Evolutionary conservation across 441 rosid genomes (phyloP).

Genomic region (Populus hybrid): DNA sequence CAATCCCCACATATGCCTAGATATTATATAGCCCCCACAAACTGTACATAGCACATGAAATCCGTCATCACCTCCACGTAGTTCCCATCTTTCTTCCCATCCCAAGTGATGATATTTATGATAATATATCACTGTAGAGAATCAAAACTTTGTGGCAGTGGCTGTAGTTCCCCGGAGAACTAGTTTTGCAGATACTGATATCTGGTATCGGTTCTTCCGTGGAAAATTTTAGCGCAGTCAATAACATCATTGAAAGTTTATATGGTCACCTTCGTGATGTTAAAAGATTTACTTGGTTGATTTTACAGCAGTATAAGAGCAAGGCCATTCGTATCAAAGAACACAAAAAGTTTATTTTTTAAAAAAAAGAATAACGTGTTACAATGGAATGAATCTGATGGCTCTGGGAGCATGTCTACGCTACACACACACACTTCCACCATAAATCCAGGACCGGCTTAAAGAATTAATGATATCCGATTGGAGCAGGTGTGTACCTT

Average conservation of each 20-base stretch:
- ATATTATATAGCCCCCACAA: background rate
- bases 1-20: background rate
- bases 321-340: background rate
- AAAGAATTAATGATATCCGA: constrained; percentile 51
- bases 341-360: too few species aligned
- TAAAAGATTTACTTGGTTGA: background rate
- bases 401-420: background rate
- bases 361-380: too few species aligned
- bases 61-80: background rate
- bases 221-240: background rate
- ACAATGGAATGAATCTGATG: background rate
- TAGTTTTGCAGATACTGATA: background rate
- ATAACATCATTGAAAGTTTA: background rate
- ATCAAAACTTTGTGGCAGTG: background rate
- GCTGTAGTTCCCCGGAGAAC: background rate
- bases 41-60: background rate
- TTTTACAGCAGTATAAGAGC: background rate
- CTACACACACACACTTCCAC: background rate
- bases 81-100: too few species aligned
- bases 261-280: background rate
- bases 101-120: background rate
- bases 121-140: too few species aligned
- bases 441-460: background rate
- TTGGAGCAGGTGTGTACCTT: constrained; percentile 69
- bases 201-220: background rate